Evolutionary conservation across 345 rosid species (phyloP), one percentile per base, ranked within the genome.

Genomic region (Syzygium jambos): DNA sequence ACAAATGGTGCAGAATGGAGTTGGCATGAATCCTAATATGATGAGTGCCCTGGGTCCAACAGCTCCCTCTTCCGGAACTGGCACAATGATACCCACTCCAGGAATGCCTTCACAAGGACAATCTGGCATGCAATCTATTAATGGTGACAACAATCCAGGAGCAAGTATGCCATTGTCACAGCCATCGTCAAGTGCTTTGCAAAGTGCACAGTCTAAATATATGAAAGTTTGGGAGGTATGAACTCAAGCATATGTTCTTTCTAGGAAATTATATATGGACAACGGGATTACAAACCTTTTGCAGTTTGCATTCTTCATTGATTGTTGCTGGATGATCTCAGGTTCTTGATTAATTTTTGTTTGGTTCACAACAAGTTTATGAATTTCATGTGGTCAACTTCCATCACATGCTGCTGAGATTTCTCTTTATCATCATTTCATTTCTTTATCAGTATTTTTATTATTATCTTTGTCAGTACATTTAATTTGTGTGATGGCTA

Each of bases 221-320:
- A 92, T 96, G 19, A 98, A 93, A 93, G 95, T 98, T 87, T 98
- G 99, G 99, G 99, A 98, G 98, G 99, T 95, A 93, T 91, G 93
- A 88, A 53, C 80, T 38, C 27, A 34, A 68, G 80, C 12, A 4
- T 73, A 38, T 34, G 43, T 38, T 73, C 80, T 73, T 38, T 73
- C 80, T 38, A 73, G 25, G 80, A 34, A 73, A 73, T 19, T 73
- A 38, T 10, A 38, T 38, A 73, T 73, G 27, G 80, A 38, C 49
- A 38, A 38, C 1, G 25, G 49, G 49, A 73, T 34, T 73, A 38
- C 25, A 38, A 38, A 73, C 80, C 49, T 19, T 73, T 38, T 73
- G 27, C 49, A 38, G 19, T 38, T 73, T 73, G 80, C 49, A 73
- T 73, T 73, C 80, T 73, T 73, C 80, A 73, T 73, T 34, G 25